These are phyloP conservation scores for Phytophthora melonis DNA, from an alignment of 352 stramenopile species.

Conservation along the genomic window DNA sequence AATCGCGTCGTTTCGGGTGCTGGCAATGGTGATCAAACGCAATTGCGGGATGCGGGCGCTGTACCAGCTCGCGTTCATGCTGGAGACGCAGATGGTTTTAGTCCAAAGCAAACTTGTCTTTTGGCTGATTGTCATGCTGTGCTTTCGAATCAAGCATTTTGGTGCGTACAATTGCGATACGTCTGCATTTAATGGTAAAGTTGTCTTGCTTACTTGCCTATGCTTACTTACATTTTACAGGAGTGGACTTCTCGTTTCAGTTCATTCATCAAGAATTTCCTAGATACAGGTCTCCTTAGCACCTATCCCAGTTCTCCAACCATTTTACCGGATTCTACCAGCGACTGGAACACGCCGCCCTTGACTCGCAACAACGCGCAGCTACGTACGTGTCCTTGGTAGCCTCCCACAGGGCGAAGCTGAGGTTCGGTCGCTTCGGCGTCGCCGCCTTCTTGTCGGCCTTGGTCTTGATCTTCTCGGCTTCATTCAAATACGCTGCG, in stretches of 20 bases:
- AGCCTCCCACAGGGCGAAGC: too few relatives aligned
- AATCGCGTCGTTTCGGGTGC: constrained; percentile 27
- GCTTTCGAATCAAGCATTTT: constrained; percentile 5
- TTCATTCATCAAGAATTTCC: not conserved
- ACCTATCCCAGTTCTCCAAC: not conserved
- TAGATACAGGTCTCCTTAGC: not conserved
- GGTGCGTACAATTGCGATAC: too few relatives aligned
- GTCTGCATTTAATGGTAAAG: too few relatives aligned
- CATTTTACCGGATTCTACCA: constrained; percentile 28
- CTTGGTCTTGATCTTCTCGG: too few relatives aligned
- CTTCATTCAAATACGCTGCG: too few relatives aligned
- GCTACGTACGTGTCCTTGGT: too few relatives aligned
- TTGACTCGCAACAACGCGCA: constrained; percentile 49
- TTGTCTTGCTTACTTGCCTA: too few relatives aligned
- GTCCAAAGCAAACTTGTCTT: constrained; percentile 47
- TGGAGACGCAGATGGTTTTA: constrained; percentile 38
- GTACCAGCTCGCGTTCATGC: constrained; percentile 47
- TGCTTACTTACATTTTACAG: not conserved
- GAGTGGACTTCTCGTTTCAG: not conserved
- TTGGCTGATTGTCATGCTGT: constrained; percentile 28
- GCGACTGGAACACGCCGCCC: constrained; percentile 77
- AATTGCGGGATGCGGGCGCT: constrained; percentile 24
- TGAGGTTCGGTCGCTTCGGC: too few relatives aligned
- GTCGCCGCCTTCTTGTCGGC: too few relatives aligned
- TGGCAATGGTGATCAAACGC: constrained; percentile 7